phyloP scores from a whole-genome alignment of 441 rosid species.

The Jatropha multifida region DNA sequence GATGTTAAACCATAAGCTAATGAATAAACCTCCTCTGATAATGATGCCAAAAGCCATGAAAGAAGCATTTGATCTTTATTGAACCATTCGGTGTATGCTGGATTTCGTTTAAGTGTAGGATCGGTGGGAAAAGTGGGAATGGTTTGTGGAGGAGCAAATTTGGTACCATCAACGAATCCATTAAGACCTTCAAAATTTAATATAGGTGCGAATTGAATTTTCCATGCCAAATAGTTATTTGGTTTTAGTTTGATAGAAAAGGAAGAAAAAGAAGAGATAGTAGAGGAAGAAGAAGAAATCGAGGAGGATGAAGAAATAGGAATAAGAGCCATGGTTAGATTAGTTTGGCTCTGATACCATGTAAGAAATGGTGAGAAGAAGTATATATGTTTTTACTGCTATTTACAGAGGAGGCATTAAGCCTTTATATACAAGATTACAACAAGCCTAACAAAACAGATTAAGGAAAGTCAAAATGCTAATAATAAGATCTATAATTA shows the following conservation, averaged over 20 bases:
- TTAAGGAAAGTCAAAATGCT: too few species aligned
- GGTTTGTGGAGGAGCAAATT: neutral
- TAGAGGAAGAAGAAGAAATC: too few species aligned
- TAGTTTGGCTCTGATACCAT: too few species aligned
- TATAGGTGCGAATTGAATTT: neutral
- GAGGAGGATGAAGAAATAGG: too few species aligned
- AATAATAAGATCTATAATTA: too few species aligned
- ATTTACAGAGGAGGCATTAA: too few species aligned
- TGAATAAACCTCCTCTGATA: neutral
- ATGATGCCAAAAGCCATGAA: neutral
- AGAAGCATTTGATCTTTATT: neutral
- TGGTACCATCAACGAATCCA: neutral
- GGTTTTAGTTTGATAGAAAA: neutral
- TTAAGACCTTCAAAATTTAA: neutral
- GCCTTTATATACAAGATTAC: too few species aligned
- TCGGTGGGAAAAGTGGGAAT: neutral
- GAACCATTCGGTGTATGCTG: neutral
- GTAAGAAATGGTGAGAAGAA: too few species aligned
- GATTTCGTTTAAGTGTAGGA: neutral
- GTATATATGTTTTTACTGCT: too few species aligned
- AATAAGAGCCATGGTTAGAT: too few species aligned
- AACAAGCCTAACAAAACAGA: too few species aligned
- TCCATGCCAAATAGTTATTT: neutral
- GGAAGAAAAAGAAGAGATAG: too few species aligned
- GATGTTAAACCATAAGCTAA: neutral